Conservation (phyloP, 2,329 filamentous ascomycete genomes). For the Colletotrichum neosansevieriae region DNA sequence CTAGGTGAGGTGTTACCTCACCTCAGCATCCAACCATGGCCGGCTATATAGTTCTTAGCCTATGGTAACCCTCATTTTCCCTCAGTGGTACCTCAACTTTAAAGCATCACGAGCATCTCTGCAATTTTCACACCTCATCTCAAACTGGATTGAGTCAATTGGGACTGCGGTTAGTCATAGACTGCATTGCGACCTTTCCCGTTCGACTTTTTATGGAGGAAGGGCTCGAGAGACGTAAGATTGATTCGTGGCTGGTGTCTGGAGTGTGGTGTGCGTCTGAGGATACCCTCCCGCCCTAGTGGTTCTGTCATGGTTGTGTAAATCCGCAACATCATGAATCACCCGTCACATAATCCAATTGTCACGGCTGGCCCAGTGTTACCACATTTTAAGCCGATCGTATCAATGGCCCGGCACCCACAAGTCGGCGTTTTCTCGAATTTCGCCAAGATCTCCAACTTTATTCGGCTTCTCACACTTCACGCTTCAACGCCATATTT, state of each 20-base stretch:
- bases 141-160: slow-evolving; percentile 37
- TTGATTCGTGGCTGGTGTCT: slow-evolving; percentile 5
- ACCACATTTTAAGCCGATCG: slow-evolving; percentile 10
- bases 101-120: slow-evolving; percentile 39
- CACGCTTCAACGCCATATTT: neutral
- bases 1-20: neutral
- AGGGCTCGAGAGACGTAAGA: neutral
- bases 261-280: slow-evolving; percentile 2
- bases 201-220: neutral
- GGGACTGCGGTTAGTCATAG: slow-evolving; percentile 28
- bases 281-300: slow-evolving; percentile 10
- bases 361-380: slow-evolving; percentile 8
- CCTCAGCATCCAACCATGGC: slow-evolving; percentile 35
- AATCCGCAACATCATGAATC: slow-evolving; percentile 23
- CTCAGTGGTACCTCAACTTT: slow-evolving; percentile 29
- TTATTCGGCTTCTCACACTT: slow-evolving; percentile 10
- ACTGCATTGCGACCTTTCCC: neutral
- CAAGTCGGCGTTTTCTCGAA: slow-evolving; percentile 6
- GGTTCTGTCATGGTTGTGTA: slow-evolving; percentile 14
- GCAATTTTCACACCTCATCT: slow-evolving; percentile 39
- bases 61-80: slow-evolving; percentile 29
- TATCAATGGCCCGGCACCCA: neutral
- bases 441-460: neutral
- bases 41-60: slow-evolving; percentile 39
- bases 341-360: slow-evolving; percentile 8